Percentiles rank a stretch among this genome's conserved stretches.
Evolutionary conservation across 768 basidiomycete genomes (phyloP).

Genomic region (Lepiota subincarnata): DNA sequence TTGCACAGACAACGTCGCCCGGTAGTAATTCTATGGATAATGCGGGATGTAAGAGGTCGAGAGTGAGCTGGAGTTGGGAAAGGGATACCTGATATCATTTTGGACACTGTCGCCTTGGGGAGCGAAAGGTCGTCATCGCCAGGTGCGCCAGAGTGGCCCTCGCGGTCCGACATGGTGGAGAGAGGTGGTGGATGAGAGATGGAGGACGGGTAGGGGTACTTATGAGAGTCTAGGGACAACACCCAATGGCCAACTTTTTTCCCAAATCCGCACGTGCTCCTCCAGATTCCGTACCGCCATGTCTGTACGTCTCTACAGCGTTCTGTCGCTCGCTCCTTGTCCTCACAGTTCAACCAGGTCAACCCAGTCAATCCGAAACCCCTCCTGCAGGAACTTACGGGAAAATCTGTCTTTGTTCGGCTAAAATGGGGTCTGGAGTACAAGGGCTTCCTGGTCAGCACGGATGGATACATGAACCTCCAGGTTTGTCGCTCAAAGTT

Average conservation of each 20-base stretch:
- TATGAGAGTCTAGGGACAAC: background rate
- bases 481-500: conserved; percentile 54
- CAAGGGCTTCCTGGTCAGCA: conserved; percentile 98
- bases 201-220: background rate
- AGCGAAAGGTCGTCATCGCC: conserved; percentile 92
- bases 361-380: conserved; percentile 98
- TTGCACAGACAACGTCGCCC: conserved; percentile 81
- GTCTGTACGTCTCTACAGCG: conserved; percentile 46
- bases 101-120: conserved; percentile 95
- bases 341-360: conserved; percentile 41
- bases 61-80: background rate
- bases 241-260: conserved; percentile 1
- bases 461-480: conserved; percentile 99
- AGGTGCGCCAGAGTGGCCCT: conserved; percentile 65
- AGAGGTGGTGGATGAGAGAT: conserved; percentile 7
- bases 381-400: conserved; percentile 96
- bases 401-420: conserved; percentile 91
- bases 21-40: conserved; percentile 77
- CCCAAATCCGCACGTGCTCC: conserved; percentile 38
- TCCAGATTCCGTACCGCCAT: conserved; percentile 44
- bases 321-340: conserved; percentile 4
- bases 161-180: conserved; percentile 81
- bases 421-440: conserved; percentile 99
- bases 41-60: conserved; percentile 8
- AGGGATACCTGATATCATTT: conserved; percentile 85